Evolutionary conservation across 2,329 filamentous ascomycete genomes (phyloP).

Genomic region (Ramichloridium luteum): DNA sequence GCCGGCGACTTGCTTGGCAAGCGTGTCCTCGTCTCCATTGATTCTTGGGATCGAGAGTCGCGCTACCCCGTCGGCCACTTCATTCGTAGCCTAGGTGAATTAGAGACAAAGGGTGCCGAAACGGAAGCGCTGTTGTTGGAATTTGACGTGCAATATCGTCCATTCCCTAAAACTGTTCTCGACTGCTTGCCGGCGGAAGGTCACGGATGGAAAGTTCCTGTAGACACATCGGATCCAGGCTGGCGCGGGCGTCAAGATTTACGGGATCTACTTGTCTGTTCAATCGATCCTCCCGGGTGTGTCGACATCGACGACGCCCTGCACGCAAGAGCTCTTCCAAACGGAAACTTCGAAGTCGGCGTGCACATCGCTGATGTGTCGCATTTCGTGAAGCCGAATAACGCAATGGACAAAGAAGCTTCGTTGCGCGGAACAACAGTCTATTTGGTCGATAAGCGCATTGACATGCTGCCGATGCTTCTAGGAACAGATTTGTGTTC

Average conservation of each 20-base stretch:
- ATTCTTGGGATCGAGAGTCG: conserved; percentile 89
- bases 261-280: conserved; percentile 78
- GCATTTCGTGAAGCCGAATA: conserved; percentile 93
- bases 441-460: conserved; percentile 96
- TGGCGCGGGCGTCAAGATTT: conserved; percentile 81
- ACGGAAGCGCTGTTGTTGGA: conserved; percentile 89
- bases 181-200: conserved; percentile 87
- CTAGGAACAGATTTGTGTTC: conserved; percentile 94
- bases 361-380: conserved; percentile 99
- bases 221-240: conserved; percentile 64
- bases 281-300: conserved; percentile 90
- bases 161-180: conserved; percentile 88
- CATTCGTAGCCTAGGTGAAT: conserved; percentile 78
- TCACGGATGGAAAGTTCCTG: conserved; percentile 84
- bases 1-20: conserved; percentile 81
- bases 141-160: conserved; percentile 94
- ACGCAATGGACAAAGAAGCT: conserved; percentile 92
- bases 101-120: conserved; percentile 95
- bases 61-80: conserved; percentile 89
- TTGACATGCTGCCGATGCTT: conserved; percentile 96
- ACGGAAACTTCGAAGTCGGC: conserved; percentile 90
- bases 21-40: conserved; percentile 82
- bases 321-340: conserved; percentile 71
- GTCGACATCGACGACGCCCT: conserved; percentile 98
- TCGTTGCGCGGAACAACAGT: conserved; percentile 91